phyloP scores from a whole-genome alignment of 306 rosid genomes.

The Adenanthera pavonina region DNA sequence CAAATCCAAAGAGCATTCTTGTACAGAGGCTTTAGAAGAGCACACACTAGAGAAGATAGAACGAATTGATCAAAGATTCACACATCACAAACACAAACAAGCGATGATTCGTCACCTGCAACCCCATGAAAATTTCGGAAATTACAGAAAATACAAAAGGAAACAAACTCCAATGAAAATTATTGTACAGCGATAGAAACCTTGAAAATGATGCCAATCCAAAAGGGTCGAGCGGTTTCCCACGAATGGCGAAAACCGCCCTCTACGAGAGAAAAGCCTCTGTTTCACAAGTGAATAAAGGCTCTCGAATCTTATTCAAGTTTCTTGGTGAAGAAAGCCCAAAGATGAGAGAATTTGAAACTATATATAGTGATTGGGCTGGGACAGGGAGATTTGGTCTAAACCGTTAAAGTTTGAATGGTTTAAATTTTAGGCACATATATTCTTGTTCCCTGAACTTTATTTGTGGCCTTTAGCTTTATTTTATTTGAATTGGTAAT shows the following conservation, averaged over 20 bases:
- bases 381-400: not conserved
- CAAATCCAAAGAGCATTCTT: not conserved
- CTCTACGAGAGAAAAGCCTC: constrained; percentile 24
- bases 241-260: constrained; percentile 55
- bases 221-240: constrained; percentile 56
- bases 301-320: not conserved
- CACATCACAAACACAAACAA: not conserved
- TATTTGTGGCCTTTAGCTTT: not conserved
- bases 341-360: not conserved
- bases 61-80: constrained; percentile 25
- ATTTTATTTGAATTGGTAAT: not conserved
- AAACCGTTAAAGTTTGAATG: not conserved
- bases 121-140: not conserved
- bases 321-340: not conserved
- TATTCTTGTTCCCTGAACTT: not conserved
- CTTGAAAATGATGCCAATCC: not conserved
- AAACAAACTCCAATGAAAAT: not conserved
- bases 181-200: not conserved
- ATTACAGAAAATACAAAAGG: not conserved
- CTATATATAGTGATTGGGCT: not conserved
- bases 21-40: not conserved
- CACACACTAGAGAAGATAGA: constrained; percentile 5
- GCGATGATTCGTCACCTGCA: not conserved
- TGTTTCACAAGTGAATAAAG: not conserved
- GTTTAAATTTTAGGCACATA: not conserved